These are phyloP conservation scores for Parietaria judaica DNA, from an alignment of 306 rosid species.

Conservation along the genomic window DNA sequence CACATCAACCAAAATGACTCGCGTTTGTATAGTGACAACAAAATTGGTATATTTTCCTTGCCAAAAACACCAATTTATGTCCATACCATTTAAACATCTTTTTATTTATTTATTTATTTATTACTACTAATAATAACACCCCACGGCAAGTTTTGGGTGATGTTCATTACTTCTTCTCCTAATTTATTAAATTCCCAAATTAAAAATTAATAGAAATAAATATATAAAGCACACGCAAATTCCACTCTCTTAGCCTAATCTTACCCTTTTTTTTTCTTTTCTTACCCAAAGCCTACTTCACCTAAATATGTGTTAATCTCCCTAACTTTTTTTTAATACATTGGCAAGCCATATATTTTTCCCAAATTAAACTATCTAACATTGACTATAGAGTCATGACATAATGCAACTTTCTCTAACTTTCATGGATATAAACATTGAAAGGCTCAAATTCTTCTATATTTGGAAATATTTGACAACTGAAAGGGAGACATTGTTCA, in stretches of 20 bases:
- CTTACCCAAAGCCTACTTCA: not conserved
- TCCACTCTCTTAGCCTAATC: not conserved
- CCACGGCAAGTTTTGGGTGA: too few species aligned
- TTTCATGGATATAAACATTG: not conserved
- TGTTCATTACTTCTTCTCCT: too few species aligned
- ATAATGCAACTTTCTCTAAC: not conserved
- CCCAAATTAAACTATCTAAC: not conserved
- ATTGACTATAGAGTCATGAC: not conserved
- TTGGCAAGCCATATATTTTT: not conserved
- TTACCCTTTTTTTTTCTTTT: not conserved
- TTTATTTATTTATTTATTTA: too few species aligned
- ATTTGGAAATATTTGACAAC: not conserved
- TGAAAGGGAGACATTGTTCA: not conserved
- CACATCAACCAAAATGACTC: too few species aligned
- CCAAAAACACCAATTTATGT: too few species aligned
- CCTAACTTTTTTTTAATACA: not conserved
- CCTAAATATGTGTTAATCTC: not conserved
- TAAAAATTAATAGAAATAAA: too few species aligned
- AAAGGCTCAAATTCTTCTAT: not conserved
- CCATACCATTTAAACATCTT: too few species aligned
- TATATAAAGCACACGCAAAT: too few species aligned
- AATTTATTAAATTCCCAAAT: too few species aligned
- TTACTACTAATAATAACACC: too few species aligned
- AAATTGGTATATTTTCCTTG: too few species aligned
- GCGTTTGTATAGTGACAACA: too few species aligned